These are phyloP conservation scores for Trichoderma asperellum DNA, from an alignment of 2,329 filamentous ascomycete genomes.

Conservation along the genomic window DNA sequence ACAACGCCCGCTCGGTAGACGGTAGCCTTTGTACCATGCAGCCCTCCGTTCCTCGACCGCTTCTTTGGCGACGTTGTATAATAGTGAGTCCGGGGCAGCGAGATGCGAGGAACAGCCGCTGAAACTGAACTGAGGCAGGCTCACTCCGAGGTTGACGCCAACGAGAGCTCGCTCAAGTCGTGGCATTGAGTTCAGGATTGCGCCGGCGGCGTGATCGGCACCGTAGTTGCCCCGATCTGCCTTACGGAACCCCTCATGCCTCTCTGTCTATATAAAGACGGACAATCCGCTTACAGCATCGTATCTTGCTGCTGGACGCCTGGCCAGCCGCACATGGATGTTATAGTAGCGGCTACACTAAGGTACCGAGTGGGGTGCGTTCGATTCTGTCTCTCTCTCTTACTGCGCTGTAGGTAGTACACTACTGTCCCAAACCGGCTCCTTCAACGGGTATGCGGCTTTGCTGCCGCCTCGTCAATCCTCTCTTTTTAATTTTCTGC, in stretches of 20 bases:
- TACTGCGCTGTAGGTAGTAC: neutral
- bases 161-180: conserved; percentile 38
- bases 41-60: conserved; percentile 25
- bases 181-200: conserved; percentile 32
- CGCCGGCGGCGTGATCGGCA: neutral
- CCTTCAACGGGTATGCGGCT: neutral
- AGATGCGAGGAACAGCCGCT: conserved; percentile 17
- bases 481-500: neutral
- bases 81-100: conserved; percentile 4
- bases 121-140: conserved; percentile 25
- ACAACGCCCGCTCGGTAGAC: conserved; percentile 11
- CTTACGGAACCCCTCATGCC: neutral
- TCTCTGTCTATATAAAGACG: neutral
- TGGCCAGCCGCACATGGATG: neutral
- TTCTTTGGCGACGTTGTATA: conserved; percentile 23
- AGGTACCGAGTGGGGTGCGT: neutral
- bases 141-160: conserved; percentile 33
- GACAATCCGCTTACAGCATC: neutral
- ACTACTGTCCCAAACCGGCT: neutral
- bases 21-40: conserved; percentile 8
- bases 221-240: conserved; percentile 19
- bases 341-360: neutral
- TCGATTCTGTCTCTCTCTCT: neutral
- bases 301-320: neutral
- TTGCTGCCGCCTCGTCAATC: neutral